A percentile compares a stretch with the other conserved stretches of the same genome.
phyloP scores from a whole-genome alignment of 2,329 filamentous ascomycete species.

The Stachybotrys echinatus region DNA sequence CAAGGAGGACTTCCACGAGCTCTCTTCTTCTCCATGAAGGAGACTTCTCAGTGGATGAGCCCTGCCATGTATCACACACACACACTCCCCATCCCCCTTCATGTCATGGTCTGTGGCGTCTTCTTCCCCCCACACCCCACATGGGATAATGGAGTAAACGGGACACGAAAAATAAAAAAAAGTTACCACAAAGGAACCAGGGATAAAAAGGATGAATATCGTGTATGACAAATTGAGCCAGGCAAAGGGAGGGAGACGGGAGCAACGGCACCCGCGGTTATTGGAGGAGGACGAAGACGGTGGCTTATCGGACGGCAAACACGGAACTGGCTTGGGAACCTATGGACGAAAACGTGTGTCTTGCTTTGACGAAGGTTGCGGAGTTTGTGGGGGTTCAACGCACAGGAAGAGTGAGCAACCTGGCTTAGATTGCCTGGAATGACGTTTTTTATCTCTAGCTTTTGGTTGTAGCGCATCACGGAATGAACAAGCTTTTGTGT shows the following conservation, averaged over 20 bases:
- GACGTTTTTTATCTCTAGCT: no score
- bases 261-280: neutral
- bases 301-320: neutral
- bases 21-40: slow-evolving; percentile 11
- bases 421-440: neutral
- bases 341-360: neutral
- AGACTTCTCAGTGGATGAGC: no score
- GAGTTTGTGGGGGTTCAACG: neutral
- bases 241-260: neutral
- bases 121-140: neutral
- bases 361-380: neutral
- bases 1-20: slow-evolving; percentile 51
- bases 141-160: no score
- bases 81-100: neutral
- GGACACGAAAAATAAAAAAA: neutral
- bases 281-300: neutral
- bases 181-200: neutral
- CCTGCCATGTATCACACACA: no score
- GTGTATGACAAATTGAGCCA: neutral
- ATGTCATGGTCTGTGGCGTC: no score
- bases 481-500: no score
- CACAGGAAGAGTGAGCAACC: neutral
- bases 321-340: neutral
- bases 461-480: no score
- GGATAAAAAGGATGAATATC: neutral